Evolutionary conservation across 73 alveolate genomes (phyloP).

Genomic region (Paramecium bursaria): DNA sequence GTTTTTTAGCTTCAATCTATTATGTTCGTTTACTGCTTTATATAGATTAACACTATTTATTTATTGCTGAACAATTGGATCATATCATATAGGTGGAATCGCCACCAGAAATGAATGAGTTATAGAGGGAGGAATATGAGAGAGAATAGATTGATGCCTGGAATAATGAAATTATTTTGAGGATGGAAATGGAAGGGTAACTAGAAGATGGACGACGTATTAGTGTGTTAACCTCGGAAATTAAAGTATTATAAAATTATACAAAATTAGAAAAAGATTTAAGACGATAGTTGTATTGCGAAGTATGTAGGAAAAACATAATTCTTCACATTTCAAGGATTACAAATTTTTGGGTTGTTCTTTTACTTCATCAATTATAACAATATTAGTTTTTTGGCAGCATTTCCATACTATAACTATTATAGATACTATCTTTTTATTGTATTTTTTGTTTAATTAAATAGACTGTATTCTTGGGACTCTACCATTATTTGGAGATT

Average conservation of each 20-base stretch:
- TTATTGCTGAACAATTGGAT: background rate
- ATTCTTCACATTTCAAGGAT: background rate
- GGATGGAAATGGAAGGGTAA: constrained; percentile 38
- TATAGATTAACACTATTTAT: constrained; percentile 6
- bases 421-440: constrained; percentile 8
- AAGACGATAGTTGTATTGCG: background rate
- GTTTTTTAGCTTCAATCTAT: constrained; percentile 29
- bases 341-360: constrained; percentile 20
- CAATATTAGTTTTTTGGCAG: background rate
- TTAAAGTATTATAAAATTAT: background rate
- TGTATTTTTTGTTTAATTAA: background rate
- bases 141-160: background rate
- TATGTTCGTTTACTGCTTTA: background rate
- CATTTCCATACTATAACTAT: no score
- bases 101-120: background rate
- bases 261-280: constrained; percentile 12
- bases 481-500: constrained; percentile 37
- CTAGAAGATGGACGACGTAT: constrained; percentile 40
- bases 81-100: background rate
- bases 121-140: background rate
- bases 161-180: constrained; percentile 24
- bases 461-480: constrained; percentile 57
- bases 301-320: constrained; percentile 36
- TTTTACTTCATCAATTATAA: background rate
- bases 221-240: constrained; percentile 23